A percentile compares a stretch with the other conserved stretches of the same genome.
Conservation (phyloP, 1,284 basidiomycete species). For the Pterula multifida region DNA sequence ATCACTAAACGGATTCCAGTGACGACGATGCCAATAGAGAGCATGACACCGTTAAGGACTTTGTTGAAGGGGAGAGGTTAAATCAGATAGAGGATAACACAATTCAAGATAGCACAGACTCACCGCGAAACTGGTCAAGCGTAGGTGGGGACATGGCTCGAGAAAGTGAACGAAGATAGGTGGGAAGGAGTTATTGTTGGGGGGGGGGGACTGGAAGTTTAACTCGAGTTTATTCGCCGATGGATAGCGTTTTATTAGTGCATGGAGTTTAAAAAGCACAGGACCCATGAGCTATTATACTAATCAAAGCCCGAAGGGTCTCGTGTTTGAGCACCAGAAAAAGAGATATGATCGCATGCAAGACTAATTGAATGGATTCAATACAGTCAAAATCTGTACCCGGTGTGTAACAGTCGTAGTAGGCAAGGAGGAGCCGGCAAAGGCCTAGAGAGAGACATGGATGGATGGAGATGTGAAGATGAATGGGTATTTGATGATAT, state of each 20-base stretch:
- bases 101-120: neutral
- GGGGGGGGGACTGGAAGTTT: neutral
- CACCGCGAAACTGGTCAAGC: neutral
- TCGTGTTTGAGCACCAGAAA: no score
- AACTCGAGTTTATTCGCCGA: neutral
- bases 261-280: neutral
- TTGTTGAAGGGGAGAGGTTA: neutral
- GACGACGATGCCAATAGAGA: neutral
- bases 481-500: no score
- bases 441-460: no score
- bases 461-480: no score
- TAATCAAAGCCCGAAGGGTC: no score
- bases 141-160: neutral
- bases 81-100: neutral
- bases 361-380: neutral
- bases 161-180: neutral
- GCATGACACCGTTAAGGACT: slow-evolving; percentile 1
- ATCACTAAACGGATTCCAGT: neutral
- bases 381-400: neutral
- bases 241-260: neutral
- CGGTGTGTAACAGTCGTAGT: neutral
- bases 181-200: no score
- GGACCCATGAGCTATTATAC: neutral
- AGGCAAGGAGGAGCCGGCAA: neutral
- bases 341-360: neutral